Evolutionary conservation across 2,329 filamentous ascomycete genomes (phyloP), one percentile per base, ranked within the genome.

Genomic region (Nakataea oryzae): DNA sequence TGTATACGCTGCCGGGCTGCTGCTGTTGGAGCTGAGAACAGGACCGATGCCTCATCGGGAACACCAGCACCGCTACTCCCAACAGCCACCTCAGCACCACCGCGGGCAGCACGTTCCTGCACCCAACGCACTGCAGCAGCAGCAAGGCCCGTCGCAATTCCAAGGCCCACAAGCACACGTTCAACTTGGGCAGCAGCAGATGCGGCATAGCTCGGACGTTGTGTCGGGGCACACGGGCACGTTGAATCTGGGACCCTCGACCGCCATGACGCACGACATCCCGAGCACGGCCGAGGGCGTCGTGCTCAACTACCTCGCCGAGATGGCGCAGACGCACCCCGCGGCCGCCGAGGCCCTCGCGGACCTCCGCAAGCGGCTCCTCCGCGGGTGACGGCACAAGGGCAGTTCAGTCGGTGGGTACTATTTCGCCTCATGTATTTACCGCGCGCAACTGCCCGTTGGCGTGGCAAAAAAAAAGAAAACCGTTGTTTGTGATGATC

Each of bases 1-100:
- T 41, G 65, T 72, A 0, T 67, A 72, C 47, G 60, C 60, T 3
- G 63, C 63, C 11, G 62, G 62, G 0, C 27, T 61, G 34, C 57
- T 55, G 27, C 62, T 41, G 58, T 14, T 59, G 32, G 58, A 59
- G 58, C 41, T 50, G 17, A 21, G 13, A 21, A 41, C 4, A 2
- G 34, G 13, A 14, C 21, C 34, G 14, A 3, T 6, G 2, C 34
- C 34, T 8, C 12, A 41, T 17, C 12, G 34, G 3, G 34, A 17
- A 2, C 41, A 50, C 5, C 41, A 50, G 1, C 41, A 50, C 2
- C 41, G 11, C 1, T 21, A 50, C 2, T n/a, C 21, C 17, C 41
- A 50, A 7, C 41, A 50, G 11, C 7, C 17, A 41, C n/a, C n/a
- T n/a, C n/a, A n/a, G n/a, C 34, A 41, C 14, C 34, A 41, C 8